Evolutionary conservation across 73 alveolate species (phyloP), one percentile per base, ranked within the genome.

Genomic region (Paramecium bursaria): DNA sequence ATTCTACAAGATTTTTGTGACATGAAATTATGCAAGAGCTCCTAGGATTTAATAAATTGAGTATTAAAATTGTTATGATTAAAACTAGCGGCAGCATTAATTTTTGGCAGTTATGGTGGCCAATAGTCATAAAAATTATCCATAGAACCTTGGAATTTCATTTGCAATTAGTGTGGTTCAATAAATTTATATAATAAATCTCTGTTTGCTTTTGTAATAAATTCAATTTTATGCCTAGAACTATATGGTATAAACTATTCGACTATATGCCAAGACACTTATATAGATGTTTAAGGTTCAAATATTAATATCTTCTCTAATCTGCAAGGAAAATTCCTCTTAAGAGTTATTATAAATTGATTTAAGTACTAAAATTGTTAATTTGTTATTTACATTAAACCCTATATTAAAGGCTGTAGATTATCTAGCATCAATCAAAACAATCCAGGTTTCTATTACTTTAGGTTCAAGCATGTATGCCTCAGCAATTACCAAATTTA

Each of bases 181-280:
- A 67, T 67, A 35, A 39, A 67, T 39, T 67, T 67, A 25, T 25
- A 42, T 57, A 67, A 39, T 14, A 67, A 42, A 19, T 53, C 26
- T 5, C 17, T 39, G 44, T 67, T n/a, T n/a, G n/a, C 55, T 21
- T 67, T 31, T 1, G 57, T 33, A 35, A 67, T 47, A 21, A 67
- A 67, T 67, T 67, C 82, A 15, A 67, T 67, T n/a, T 67, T 67
- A 44, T 67, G 82, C 22, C 82, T 31, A 0, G 82, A 67, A 67
- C 44, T 67, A 29, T 67, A 67, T 5, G 82, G 82, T 3, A 67
- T 67, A 67, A 67, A 67, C 44, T 67, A 19, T 19, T 67, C 82
- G 2, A 67, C 82, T 21, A 67, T 67, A 21, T 67, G 44, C 82
- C 82, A 67, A 14, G 55, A 39, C 17, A 67, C 33, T 35, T 67